Evolutionary conservation across 2,329 filamentous ascomycete genomes (phyloP), one percentile per base, ranked within the genome.

Genomic region (Fusarium haematococcum): DNA sequence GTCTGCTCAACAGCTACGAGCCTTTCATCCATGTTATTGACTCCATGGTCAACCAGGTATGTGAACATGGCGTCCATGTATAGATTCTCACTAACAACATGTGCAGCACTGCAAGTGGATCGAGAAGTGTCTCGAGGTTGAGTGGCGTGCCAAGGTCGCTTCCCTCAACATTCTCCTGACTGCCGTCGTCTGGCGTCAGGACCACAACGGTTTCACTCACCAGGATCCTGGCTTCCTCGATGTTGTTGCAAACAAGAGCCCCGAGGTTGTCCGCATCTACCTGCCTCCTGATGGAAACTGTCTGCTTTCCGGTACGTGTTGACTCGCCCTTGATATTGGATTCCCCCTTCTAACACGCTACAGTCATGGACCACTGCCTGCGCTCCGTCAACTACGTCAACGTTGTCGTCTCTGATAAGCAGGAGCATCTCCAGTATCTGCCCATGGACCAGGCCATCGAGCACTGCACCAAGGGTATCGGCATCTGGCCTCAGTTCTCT

Each of bases 1-100:
- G 93, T 14, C 81, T 95, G 68, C 88, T 95, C 68, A 95, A 95
- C 87, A 93, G 91, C 80, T 95, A 95, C 83, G 93, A 95, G 81
- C 92, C 93, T 0, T 95, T 95, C 80, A 93, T 95, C 68, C 93
- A 95, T 79, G 90, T 95, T 77, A 94, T 95, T 77, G 93, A 95
- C 82, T 94, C 92, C 2, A 95, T 95, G 93, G 93, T 95, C 69
- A 95, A 94, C 81, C 93, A 94, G 81, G 85, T 86, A 81, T 63
- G 83, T 33, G 33, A n/a, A 20, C 10, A 48, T 23, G 32, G 27
- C 3, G 1, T 10, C 11, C 6, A 9, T n/a, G 13, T 5, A 20
- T 10, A 18, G 18, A 8, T 37, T 20, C 35, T 50, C 32, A 14
- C 69, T 79, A 60, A 79, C 60, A 30, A 14, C 25, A 5, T 20